Evolutionary conservation across 805 yeast genomes (phyloP).

Genomic region (Lipomyces japonicus): DNA sequence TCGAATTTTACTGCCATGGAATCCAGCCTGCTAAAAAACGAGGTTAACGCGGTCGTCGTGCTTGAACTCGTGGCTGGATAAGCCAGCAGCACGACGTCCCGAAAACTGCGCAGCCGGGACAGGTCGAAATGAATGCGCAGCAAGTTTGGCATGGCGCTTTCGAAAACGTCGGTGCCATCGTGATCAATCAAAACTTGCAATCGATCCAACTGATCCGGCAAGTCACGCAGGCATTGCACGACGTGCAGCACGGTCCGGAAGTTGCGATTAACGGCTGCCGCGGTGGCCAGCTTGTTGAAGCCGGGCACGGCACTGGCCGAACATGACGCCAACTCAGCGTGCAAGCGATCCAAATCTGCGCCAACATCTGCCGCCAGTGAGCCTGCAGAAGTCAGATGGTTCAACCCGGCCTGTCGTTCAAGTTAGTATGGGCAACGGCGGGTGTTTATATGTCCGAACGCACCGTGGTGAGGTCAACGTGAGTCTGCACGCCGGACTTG

Average conservation of each 20-base stretch:
- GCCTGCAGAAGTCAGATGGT: not conserved
- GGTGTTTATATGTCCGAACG: not conserved
- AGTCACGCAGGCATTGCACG: constrained; percentile 56
- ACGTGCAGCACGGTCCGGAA: constrained; percentile 66
- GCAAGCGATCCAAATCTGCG: not conserved
- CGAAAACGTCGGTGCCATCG: constrained; percentile 35
- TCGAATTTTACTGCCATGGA: constrained; percentile 56
- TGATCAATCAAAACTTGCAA: constrained; percentile 53
- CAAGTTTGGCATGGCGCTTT: constrained; percentile 47
- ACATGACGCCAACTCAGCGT: constrained; percentile 20
- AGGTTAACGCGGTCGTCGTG: constrained; percentile 52
- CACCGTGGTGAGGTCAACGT: constrained; percentile 51
- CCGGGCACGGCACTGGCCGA: constrained; percentile 45
- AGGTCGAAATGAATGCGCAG: constrained; percentile 66
- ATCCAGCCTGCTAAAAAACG: constrained; percentile 51
- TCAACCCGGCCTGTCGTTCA: not conserved
- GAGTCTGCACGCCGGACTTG: constrained; percentile 62
- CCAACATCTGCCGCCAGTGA: not conserved
- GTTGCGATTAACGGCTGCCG: constrained; percentile 62
- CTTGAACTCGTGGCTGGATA: constrained; percentile 52
- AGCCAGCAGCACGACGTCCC: constrained; percentile 65
- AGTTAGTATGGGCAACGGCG: not conserved
- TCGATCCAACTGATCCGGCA: constrained; percentile 49
- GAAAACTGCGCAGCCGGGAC: constrained; percentile 69
- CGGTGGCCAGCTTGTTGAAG: constrained; percentile 58